phyloP scores from a whole-genome alignment of 192 early-diverging fungal genomes.

The Phlyctochytrium bullatum region DNA sequence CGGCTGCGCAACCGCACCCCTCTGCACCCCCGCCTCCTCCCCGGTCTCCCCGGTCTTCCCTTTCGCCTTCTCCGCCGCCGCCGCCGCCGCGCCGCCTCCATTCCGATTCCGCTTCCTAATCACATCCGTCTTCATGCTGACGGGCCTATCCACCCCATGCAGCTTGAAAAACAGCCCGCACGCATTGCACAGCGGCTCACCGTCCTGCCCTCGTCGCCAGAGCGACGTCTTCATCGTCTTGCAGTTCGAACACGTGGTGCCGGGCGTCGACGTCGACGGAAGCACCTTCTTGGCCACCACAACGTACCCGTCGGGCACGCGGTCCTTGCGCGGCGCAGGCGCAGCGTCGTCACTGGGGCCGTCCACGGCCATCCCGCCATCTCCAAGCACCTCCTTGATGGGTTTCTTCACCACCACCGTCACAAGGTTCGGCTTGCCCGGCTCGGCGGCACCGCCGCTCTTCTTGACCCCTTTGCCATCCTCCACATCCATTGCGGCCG shows the following conservation, averaged over 20 bases:
- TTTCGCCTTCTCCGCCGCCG: slow-evolving; percentile 3
- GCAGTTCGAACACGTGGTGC: slow-evolving; percentile 59
- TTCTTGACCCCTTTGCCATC: neutral
- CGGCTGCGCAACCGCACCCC: neutral
- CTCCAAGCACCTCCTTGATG: neutral
- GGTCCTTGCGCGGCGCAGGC: neutral
- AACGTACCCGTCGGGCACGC: neutral
- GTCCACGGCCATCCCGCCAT: neutral
- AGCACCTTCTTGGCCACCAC: neutral
- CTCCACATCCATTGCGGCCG: neutral
- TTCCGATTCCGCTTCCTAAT: slow-evolving; percentile 88
- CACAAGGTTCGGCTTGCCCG: neutral
- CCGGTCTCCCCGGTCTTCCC: neutral
- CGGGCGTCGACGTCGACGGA: neutral
- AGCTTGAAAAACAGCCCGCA: slow-evolving; percentile 95
- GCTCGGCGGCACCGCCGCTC: neutral
- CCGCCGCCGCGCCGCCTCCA: slow-evolving; percentile 15
- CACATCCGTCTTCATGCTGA: slow-evolving; percentile 83
- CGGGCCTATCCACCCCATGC: slow-evolving; percentile 84
- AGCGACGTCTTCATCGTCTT: slow-evolving; percentile 85
- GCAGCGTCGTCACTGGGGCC: neutral
- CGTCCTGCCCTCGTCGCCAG: slow-evolving; percentile 90
- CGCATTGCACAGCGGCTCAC: slow-evolving; percentile 93
- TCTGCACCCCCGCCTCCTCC: neutral
- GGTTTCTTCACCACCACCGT: neutral